Percentiles rank a stretch among this genome's conserved stretches.
phyloP scores from a whole-genome alignment of 345 rosid species.

The Cardiospermum halicacabum region DNA sequence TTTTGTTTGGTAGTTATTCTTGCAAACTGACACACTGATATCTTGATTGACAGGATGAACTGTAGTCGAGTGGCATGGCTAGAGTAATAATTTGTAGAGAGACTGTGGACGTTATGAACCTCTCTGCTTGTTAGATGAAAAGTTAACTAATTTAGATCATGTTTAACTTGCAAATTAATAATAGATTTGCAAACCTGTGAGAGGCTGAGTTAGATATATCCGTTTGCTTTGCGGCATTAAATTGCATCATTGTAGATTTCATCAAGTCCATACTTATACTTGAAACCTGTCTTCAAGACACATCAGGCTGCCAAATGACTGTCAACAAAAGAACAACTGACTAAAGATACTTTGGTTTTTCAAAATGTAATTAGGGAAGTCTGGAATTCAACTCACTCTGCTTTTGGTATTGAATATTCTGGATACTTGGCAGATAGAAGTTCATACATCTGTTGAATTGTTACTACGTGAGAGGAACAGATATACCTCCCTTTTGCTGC shows the following conservation, averaged over 20 bases:
- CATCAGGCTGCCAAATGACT: slow-evolving; percentile 15
- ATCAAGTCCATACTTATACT: slow-evolving; percentile 22
- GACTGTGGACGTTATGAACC: background rate
- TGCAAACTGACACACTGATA: too few relatives aligned
- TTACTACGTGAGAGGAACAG: slow-evolving; percentile 22
- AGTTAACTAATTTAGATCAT: background rate
- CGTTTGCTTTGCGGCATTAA: slow-evolving; percentile 30
- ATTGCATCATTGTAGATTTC: slow-evolving; percentile 40
- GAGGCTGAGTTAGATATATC: slow-evolving; percentile 20
- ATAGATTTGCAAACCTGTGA: background rate
- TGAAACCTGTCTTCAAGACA: slow-evolving; percentile 31
- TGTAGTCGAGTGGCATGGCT: too few relatives aligned
- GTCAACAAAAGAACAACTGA: background rate
- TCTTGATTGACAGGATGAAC: too few relatives aligned
- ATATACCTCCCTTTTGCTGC: slow-evolving; percentile 37
- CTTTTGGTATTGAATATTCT: slow-evolving; percentile 16
- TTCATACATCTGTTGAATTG: slow-evolving; percentile 19
- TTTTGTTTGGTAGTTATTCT: too few relatives aligned
- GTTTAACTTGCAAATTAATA: background rate
- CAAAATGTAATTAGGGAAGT: background rate
- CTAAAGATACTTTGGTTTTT: background rate
- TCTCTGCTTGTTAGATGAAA: background rate
- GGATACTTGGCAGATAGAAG: slow-evolving; percentile 32
- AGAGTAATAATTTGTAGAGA: background rate
- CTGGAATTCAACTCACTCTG: slow-evolving; percentile 19